Evolutionary conservation across 2,329 filamentous ascomycete species (phyloP).

Genomic region (Colletotrichum brevisporum): DNA sequence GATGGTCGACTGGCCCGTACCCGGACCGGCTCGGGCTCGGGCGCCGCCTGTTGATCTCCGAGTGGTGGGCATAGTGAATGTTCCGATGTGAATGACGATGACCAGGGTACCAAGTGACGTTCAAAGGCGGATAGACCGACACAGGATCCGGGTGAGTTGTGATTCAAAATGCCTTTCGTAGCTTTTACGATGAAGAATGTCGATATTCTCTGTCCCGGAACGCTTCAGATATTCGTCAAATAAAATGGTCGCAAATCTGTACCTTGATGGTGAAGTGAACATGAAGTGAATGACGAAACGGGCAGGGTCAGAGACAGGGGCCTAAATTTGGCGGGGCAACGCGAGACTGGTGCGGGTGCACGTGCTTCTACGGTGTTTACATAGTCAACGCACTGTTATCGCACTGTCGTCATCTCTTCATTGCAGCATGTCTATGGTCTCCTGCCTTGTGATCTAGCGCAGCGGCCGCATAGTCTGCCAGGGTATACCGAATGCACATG

Average conservation of each 20-base stretch:
- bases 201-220: neutral
- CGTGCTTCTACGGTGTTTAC: conserved; percentile 53
- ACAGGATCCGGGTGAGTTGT: neutral
- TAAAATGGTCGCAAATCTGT: conserved; percentile 15
- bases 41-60: conserved; percentile 61
- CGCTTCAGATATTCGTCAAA: conserved; percentile 27
- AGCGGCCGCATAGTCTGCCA: neutral
- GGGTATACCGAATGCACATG: conserved; percentile 14
- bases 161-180: neutral
- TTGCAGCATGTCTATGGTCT: conserved; percentile 10
- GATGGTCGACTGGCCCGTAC: conserved; percentile 67
- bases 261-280: neutral
- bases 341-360: conserved; percentile 63
- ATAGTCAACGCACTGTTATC: fast-evolving
- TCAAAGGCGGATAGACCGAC: neutral
- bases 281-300: conserved; percentile 40
- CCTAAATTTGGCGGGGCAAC: conserved; percentile 67
- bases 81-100: conserved; percentile 33
- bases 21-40: conserved; percentile 52
- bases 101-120: conserved; percentile 16
- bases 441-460: neutral
- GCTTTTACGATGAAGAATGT: neutral
- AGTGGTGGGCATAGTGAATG: conserved; percentile 62
- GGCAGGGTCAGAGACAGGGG: conserved; percentile 30
- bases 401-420: conserved; percentile 9